Conservation (phyloP, 805 yeast species). For the Jamesozyma spencerorum region DNA sequence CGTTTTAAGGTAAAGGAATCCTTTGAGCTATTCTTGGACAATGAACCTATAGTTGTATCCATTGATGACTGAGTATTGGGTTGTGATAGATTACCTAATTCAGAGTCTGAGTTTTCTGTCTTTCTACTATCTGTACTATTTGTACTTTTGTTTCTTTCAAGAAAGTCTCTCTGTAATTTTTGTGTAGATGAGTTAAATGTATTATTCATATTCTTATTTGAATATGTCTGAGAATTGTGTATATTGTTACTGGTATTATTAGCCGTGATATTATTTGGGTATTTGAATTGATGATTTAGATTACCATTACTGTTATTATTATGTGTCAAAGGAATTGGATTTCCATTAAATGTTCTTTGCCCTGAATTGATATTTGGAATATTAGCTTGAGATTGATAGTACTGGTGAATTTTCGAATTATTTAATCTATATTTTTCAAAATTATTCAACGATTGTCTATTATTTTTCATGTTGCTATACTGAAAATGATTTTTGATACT, state of each 20-base stretch:
- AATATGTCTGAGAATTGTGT: too few species aligned
- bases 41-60: background rate
- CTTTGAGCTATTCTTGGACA: background rate
- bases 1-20: background rate
- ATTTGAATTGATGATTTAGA: background rate
- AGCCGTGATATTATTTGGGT: background rate
- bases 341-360: too few species aligned
- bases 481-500: background rate
- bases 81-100: background rate
- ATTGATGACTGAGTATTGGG: background rate
- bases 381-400: background rate
- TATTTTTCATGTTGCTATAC: background rate
- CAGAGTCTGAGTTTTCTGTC: background rate
- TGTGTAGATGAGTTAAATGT: too few species aligned
- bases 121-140: background rate
- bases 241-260: background rate
- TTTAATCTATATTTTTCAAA: slow-evolving; percentile 5
- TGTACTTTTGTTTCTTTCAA: background rate
- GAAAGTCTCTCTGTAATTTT: too few species aligned
- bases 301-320: background rate
- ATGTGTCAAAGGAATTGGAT: too few species aligned
- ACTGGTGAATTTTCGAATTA: background rate
- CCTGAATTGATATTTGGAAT: background rate
- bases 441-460: background rate
- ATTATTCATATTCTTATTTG: too few species aligned